Base-by-base conservation (phyloP, 805 yeast species). In the Candida nemodendra region DNA sequence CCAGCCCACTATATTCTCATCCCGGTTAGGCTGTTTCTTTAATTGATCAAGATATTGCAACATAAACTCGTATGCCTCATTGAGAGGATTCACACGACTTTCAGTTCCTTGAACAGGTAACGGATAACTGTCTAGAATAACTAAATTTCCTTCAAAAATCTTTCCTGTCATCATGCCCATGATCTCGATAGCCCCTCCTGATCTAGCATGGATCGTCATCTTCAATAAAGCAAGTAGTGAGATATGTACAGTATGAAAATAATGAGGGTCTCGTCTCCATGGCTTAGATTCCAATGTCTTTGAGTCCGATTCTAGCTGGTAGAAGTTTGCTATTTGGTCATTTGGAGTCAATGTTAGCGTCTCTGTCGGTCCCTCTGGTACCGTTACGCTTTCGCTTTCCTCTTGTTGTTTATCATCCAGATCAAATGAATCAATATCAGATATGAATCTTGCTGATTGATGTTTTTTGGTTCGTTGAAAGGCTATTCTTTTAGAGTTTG, bases 21-120 rank as follows among this genome's bases (percentile, higher is more conserved):
- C 43, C n/a, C 75, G 60, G 19, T 45, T 42, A 1, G 76, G 77
- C 14, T 71, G 65, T 18, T 65, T 45, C 53, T 76, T 75, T 44
- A 76, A 59, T 28, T 71, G 66, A 38, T 81, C 81, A 35, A 85
- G 65, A 59, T 85, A 89, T 42, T 79, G 81, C 2, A 90, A 93
- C 96, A 93, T 90, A 58, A 83, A 93, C 59, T 91, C 98, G 60
- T 90, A 90, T 0, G 95, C 95, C 55, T 91, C 98, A 13, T 81
- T 79, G 54, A 85, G 89, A 0, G 98, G 97, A 61, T 93, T 93
- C 23, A 91, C 99, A 34, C 98, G 62, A 0, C 96, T 87, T 58
- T 93, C 98, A 0, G 98, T 90, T 1, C 98, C 98, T 57, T 86
- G 91, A 2, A 91, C 97, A 0, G 98, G 98, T 26, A 93, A 64